A percentile compares a stretch with the other conserved stretches of the same genome.
These are phyloP conservation scores for Penicillium aurantiogriseum DNA, from an alignment of 2,329 filamentous ascomycete genomes.

Conservation along the genomic window DNA sequence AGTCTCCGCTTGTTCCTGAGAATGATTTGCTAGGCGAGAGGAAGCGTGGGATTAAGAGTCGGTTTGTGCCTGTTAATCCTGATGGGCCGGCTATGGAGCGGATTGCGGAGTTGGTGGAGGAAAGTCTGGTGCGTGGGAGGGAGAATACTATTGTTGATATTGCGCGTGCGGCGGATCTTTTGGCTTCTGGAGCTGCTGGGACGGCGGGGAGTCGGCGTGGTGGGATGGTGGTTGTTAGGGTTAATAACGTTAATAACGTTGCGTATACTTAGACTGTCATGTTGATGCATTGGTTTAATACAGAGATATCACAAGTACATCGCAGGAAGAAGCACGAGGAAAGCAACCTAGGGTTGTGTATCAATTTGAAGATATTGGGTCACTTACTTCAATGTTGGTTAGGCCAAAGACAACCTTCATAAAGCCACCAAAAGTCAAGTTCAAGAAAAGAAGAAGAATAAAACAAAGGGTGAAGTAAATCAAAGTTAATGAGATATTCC, in stretches of 20 bases:
- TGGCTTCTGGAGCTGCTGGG: constrained; percentile 31
- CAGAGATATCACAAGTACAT: background rate
- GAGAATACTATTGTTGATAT: constrained; percentile 37
- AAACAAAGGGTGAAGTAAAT: constrained; percentile 15
- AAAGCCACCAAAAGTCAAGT: background rate
- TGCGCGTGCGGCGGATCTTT: constrained; percentile 34
- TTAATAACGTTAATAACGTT: constrained; percentile 29
- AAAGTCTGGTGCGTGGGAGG: constrained; percentile 34
- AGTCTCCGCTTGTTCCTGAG: constrained; percentile 10
- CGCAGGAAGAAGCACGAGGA: background rate
- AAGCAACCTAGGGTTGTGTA: background rate
- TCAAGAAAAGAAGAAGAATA: constrained; percentile 11
- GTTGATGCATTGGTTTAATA: background rate
- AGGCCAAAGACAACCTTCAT: background rate
- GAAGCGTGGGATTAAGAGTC: constrained; percentile 29
- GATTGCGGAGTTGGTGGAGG: constrained; percentile 38
- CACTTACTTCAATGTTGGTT: background rate
- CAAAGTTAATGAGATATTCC: constrained; percentile 21
- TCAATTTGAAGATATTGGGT: constrained; percentile 4
- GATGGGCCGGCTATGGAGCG: constrained; percentile 34
- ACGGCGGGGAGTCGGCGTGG: constrained; percentile 28
- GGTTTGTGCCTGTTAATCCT: constrained; percentile 40
- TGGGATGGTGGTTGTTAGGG: constrained; percentile 36
- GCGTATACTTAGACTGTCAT: background rate
- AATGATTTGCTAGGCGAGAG: constrained; percentile 19